Percentiles rank a stretch among this genome's conserved stretches.
phyloP scores from a whole-genome alignment of 1,139 yeast species.

The Candida neerlandica region DNA sequence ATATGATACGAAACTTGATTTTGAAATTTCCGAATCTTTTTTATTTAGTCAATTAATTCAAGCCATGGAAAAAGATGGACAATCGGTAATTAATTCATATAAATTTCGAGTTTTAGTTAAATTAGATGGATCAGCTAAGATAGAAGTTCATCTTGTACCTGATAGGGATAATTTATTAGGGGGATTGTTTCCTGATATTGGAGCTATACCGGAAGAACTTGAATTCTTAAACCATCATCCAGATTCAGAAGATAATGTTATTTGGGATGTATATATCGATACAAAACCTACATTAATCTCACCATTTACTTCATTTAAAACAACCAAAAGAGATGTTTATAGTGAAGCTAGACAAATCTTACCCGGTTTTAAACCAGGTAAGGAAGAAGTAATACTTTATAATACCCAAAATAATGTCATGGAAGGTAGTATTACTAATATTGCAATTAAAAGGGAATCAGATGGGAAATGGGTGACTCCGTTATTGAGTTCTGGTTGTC shows the following conservation, averaged over 20 bases:
- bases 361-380: constrained; percentile 37
- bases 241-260: constrained; percentile 16
- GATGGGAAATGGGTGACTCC: constrained; percentile 79
- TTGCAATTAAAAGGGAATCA: constrained; percentile 58
- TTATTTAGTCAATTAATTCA: constrained; percentile 48
- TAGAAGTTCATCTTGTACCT: constrained; percentile 52
- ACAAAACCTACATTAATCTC: constrained; percentile 54
- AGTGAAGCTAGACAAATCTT: constrained; percentile 59
- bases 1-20: constrained; percentile 18
- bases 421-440: constrained; percentile 86
- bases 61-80: constrained; percentile 34
- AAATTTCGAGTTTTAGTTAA: constrained; percentile 61
- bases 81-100: constrained; percentile 42
- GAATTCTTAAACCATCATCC: constrained; percentile 17
- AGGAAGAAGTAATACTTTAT: constrained; percentile 70
- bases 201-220: constrained; percentile 2
- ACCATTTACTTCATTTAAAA: constrained; percentile 86
- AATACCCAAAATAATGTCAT: constrained; percentile 63
- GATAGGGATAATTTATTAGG: constrained; percentile 42
- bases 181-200: constrained; percentile 29
- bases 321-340: constrained; percentile 72
- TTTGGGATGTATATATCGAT: constrained; percentile 69
- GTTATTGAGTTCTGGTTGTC: constrained; percentile 69
- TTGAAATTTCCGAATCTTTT: constrained; percentile 42
- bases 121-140: constrained; percentile 48